Evolutionary conservation across 2,329 filamentous ascomycete species (phyloP), one percentile per base, ranked within the genome.

Genomic region (Xylariaceae sp.): DNA sequence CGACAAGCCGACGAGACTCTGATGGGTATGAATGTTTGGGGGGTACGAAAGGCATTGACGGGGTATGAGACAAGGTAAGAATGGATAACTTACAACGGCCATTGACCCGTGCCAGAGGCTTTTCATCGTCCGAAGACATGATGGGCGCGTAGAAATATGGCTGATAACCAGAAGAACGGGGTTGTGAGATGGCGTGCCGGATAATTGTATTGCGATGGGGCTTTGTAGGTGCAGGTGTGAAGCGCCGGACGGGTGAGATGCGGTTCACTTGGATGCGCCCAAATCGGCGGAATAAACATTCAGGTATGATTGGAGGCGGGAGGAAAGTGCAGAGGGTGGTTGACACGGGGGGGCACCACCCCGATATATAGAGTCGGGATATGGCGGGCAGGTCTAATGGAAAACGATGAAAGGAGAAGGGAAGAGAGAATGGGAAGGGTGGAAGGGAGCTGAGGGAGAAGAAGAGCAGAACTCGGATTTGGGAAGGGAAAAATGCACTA

Each of bases 41-140:
- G 1, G 26, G 39, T 15, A 12, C 12, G 12, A 47, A 16, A 3
- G 30, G 22, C 19, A 34, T 22, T 12, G 16, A 26, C 2, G 16
- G 37, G 2, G 2, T 15, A 16, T 3, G 34, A 41, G 21, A 21
- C 16, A 19, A 45, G 22, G 7, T 19, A 26, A 39, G 30, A 51
- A 47, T 43, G 22, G 21, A 49, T 32, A 59, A 81, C 88, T 82
- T 76, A 92, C 89, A 74, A 65, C 82, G 77, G 56, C 84, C 85
- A 73, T 88, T 88, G 58, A 77, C 68, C 71, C 78, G 82, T 61
- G 87, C 81, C 64, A 95, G 81, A 72, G 91, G 91, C 75, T 80
- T 81, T 71, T 95, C 89, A 68, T 95, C 90, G 66, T 92, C 89
- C 29, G 89, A 80, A 68, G 72, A 73, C 79, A 82, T 83, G 58